Base-by-base conservation (phyloP, 352 stramenopile genomes). In the Phytophthora cactorum region DNA sequence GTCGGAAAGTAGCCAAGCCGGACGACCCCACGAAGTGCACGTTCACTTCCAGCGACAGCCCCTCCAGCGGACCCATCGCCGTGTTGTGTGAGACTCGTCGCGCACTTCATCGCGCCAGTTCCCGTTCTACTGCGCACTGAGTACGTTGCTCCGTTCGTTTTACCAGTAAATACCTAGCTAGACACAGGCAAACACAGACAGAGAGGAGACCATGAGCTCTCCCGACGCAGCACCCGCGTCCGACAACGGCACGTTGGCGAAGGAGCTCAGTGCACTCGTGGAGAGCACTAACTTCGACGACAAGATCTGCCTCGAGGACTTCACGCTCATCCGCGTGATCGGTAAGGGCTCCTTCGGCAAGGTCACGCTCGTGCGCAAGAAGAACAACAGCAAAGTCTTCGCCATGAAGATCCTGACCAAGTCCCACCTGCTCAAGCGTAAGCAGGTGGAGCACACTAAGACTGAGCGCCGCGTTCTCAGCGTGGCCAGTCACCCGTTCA, bases 401-500 rank as follows among this genome's bases (percentile, higher is more conserved):
- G 90, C 90, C 55, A 96, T 97, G 88, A 97, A 97, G 74, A 93
- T 96, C 32, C 72, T 97, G 46, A 87, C 72, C 62, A 98, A 98
- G 79, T 82, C 90, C 11, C 91, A 98, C 58, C 66, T 99, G 17
- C 81, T 99, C 38, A 96, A 97, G 66, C 84, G 95, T 70, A 95
- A 98, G 69, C 97, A 99, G 78, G 95, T 99, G 25, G 96, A 99
- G 82, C 90, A 98, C 68, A 99, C 96, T 6, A 96, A 97, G 74
- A 98, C 95, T 8, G 97, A 99, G 83, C 91, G 97, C 43, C 92
- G 93, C 58, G 93, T 99, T 46, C 79, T 99, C 8, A 96, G 91
- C 39, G 79, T 96, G n/a, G 91, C 98, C 22, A 97, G 95, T 67
- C 97, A 99, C 77, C 96, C 97, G 39, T 99, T 99, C 81, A 98